Evolutionary conservation across 2,329 filamentous ascomycete species (phyloP).

Genomic region (Microdochium nivale): DNA sequence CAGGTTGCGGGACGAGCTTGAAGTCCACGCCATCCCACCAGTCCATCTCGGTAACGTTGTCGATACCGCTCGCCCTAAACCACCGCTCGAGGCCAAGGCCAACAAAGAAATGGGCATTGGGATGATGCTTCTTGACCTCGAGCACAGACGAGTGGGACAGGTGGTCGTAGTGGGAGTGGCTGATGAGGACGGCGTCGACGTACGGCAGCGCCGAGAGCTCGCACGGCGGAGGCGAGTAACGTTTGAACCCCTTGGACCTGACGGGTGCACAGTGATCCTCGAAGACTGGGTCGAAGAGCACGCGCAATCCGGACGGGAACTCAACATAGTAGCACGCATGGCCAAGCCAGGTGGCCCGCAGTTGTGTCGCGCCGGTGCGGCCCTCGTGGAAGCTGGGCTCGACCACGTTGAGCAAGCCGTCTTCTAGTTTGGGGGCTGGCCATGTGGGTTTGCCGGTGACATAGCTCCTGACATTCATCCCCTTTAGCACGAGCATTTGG

Average conservation of each 20-base stretch:
- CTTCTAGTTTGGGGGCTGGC: conserved; percentile 57
- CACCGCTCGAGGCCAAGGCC: conserved; percentile 75
- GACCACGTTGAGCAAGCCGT: conserved; percentile 49
- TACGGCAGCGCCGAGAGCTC: conserved; percentile 67
- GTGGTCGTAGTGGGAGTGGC: conserved; percentile 91
- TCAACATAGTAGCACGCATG: conserved; percentile 93
- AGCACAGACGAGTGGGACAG: conserved; percentile 68
- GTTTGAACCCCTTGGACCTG: conserved; percentile 59
- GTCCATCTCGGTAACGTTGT: conserved; percentile 79
- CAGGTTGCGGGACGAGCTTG: conserved; percentile 43
- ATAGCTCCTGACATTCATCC: conserved; percentile 5
- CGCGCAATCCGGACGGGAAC: conserved; percentile 75
- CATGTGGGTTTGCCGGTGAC: conserved; percentile 28
- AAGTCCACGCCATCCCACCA: conserved; percentile 88
- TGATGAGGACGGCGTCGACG: conserved; percentile 72
- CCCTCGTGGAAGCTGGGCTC: conserved; percentile 58
- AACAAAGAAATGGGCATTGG: conserved; percentile 79
- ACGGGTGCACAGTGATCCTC: conserved; percentile 79
- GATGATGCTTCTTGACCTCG: conserved; percentile 62
- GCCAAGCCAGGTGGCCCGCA: conserved; percentile 89
- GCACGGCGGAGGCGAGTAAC: conserved; percentile 73
- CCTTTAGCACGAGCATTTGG: background rate
- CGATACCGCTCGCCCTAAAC: conserved; percentile 64
- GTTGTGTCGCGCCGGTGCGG: conserved; percentile 43
- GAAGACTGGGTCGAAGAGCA: conserved; percentile 91